These are phyloP conservation scores for Penicillium cosmopolitanum DNA, from an alignment of 495 filamentous ascomycete genomes.

Conservation along the genomic window DNA sequence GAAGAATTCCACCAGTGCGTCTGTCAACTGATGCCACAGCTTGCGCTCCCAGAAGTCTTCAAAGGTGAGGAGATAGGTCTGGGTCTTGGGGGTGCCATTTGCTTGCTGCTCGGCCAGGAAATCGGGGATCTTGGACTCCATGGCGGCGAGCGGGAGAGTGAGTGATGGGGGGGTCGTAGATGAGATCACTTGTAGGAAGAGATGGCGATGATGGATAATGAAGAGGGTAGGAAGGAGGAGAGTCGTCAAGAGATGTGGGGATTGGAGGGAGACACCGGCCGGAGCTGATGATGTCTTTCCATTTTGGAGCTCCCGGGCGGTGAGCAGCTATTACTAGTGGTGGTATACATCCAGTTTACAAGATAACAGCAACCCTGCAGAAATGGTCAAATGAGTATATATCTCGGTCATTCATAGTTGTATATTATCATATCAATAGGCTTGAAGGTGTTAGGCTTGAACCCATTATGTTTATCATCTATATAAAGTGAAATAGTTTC, in stretches of 20 bases:
- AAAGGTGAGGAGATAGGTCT: slow-evolving; percentile 85
- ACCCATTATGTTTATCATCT: not conserved
- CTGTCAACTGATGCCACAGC: slow-evolving; percentile 98
- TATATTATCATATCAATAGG: too few species aligned
- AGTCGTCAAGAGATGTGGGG: slow-evolving; percentile 12
- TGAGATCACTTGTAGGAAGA: slow-evolving; percentile 10
- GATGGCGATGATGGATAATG: slow-evolving; percentile 6
- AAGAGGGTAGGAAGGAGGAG: slow-evolving; percentile 9
- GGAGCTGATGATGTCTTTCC: slow-evolving; percentile 25
- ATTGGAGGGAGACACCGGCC: slow-evolving; percentile 15
- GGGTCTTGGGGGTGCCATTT: slow-evolving; percentile 80
- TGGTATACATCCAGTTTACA: too few species aligned
- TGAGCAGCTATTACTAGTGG: slow-evolving; percentile 1
- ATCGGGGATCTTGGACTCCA: slow-evolving; percentile 88
- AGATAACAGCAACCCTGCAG: too few species aligned
- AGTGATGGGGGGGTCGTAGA: slow-evolving; percentile 1
- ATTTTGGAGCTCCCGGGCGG: slow-evolving; percentile 25
- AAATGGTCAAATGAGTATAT: too few species aligned
- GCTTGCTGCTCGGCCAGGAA: slow-evolving; percentile 88
- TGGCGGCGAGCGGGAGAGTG: slow-evolving; percentile 39
- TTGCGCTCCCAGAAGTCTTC: slow-evolving; percentile 99
- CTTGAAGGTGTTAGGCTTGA: not conserved
- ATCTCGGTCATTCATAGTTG: too few species aligned
- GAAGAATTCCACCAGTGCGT: slow-evolving; percentile 87
- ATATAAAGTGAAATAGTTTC: not conserved